A percentile compares a stretch with the other conserved stretches of the same genome.
Conservation (phyloP, 352 stramenopile genomes). For the Phytopythium montanum region DNA sequence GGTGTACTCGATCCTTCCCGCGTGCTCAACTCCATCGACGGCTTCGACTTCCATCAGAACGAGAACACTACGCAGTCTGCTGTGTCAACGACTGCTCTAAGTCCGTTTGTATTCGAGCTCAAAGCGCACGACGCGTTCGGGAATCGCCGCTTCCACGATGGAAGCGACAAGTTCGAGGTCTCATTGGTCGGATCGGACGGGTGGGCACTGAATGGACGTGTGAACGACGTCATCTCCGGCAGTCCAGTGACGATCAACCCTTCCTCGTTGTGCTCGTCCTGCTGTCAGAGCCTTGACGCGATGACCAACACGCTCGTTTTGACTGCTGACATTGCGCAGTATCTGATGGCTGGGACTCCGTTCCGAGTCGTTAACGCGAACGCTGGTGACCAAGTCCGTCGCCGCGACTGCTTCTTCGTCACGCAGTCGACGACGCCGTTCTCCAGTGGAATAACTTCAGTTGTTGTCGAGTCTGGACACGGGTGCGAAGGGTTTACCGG, state of each 20-base stretch:
- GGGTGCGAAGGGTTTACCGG: conserved; percentile 49
- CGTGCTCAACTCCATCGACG: conserved; percentile 60
- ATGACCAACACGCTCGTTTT: conserved; percentile 45
- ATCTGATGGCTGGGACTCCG: conserved; percentile 46
- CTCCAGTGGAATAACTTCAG: conserved; percentile 14
- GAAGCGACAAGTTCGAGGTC: conserved; percentile 78
- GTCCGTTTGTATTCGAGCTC: conserved; percentile 66
- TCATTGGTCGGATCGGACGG: conserved; percentile 71
- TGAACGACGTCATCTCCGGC: conserved; percentile 66
- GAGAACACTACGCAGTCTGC: conserved; percentile 13
- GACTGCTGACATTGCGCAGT: conserved; percentile 49
- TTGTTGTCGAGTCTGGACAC: conserved; percentile 48
- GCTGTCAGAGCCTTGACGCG: conserved; percentile 41
- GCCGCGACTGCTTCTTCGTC: conserved; percentile 68
- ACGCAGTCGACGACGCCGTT: conserved; percentile 45
- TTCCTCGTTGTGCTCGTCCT: conserved; percentile 48
- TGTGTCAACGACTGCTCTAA: conserved; percentile 34
- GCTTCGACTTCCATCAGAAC: conserved; percentile 32
- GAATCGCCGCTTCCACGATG: conserved; percentile 89
- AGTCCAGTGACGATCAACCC: conserved; percentile 42
- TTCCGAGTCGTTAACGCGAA: conserved; percentile 72
- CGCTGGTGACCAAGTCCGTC: conserved; percentile 40
- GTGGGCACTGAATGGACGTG: conserved; percentile 86
- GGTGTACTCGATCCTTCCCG: conserved; percentile 55
- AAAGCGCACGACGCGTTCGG: conserved; percentile 70